Evolutionary conservation across 2,329 filamentous ascomycete genomes (phyloP).

Genomic region (Aspergillus sergii): DNA sequence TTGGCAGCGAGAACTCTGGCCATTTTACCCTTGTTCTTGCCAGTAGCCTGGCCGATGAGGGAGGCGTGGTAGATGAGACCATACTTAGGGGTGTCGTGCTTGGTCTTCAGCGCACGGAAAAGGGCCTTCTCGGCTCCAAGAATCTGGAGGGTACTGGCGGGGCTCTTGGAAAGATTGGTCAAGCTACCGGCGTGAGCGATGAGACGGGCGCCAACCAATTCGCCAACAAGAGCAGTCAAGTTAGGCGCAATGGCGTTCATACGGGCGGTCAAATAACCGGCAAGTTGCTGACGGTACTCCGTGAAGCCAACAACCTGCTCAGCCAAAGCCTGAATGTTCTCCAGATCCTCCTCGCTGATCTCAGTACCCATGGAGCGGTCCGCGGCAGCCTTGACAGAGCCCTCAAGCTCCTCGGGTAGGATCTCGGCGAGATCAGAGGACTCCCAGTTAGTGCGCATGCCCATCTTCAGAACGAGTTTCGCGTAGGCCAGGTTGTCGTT

Average conservation of each 20-base stretch:
- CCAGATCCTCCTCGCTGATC: conserved; percentile 87
- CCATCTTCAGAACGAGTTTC: conserved; percentile 83
- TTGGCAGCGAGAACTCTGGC: conserved; percentile 95
- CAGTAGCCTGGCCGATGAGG: conserved; percentile 92
- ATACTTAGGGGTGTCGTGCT: conserved; percentile 98
- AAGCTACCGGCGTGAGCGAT: conserved; percentile 94
- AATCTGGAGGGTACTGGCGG: conserved; percentile 95
- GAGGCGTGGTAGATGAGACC: conserved; percentile 92
- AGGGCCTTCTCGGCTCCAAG: conserved; percentile 98
- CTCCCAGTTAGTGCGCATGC: conserved; percentile 80
- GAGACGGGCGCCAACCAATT: conserved; percentile 89
- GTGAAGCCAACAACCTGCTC: conserved; percentile 92
- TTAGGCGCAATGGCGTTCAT: conserved; percentile 98
- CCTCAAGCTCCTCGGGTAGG: conserved; percentile 92
- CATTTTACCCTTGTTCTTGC: conserved; percentile 99
- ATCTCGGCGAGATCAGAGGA: conserved; percentile 82
- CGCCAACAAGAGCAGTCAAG: conserved; percentile 87
- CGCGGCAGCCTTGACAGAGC: conserved; percentile 86
- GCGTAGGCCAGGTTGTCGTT: conserved; percentile 97
- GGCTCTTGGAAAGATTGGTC: conserved; percentile 91
- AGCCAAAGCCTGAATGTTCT: conserved; percentile 88
- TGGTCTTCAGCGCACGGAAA: conserved; percentile 97
- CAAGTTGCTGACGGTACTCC: conserved; percentile 85
- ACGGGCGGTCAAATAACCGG: conserved; percentile 83
- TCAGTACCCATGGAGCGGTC: conserved; percentile 99